Evolutionary conservation across 371 early-diverging fungal species (phyloP).

Genomic region (Batrachochytrium dendrobatidis): DNA sequence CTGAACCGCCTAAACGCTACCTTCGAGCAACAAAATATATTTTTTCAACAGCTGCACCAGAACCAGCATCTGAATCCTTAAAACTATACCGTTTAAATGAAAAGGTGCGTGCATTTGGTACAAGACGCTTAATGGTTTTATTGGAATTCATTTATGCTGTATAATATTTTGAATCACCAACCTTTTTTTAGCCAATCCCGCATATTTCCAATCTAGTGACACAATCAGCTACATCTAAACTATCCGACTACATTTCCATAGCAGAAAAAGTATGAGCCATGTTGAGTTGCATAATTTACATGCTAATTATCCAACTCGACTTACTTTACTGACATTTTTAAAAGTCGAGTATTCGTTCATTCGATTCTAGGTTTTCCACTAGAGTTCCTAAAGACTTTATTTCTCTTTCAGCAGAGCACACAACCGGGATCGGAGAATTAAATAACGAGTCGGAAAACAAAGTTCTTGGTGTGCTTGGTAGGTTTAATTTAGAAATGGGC

Average conservation of each 20-base stretch:
- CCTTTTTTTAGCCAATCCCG: too few relatives aligned
- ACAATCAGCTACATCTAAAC: too few relatives aligned
- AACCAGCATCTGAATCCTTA: not conserved
- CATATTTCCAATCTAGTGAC: too few relatives aligned
- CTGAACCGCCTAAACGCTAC: not conserved
- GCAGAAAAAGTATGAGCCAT: too few relatives aligned
- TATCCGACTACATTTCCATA: too few relatives aligned
- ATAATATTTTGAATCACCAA: too few relatives aligned
- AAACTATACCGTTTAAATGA: not conserved
- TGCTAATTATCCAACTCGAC: too few relatives aligned
- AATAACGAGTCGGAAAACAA: conserved; percentile 24
- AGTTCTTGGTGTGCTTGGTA: conserved; percentile 24
- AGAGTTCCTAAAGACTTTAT: conserved; percentile 37
- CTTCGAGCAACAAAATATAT: not conserved
- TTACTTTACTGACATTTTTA: not conserved
- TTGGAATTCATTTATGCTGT: too few relatives aligned
- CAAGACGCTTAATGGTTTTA: not conserved
- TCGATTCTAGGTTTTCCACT: conserved; percentile 23
- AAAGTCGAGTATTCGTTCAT: not conserved
- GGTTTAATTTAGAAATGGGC: conserved; percentile 1
- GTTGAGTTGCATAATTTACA: too few relatives aligned
- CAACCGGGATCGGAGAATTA: conserved; percentile 32
- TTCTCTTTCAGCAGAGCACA: conserved; percentile 31
- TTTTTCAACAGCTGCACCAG: not conserved
- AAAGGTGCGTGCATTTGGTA: not conserved